Percentiles rank a stretch among this genome's conserved stretches.
Evolutionary conservation across 2,329 filamentous ascomycete species (phyloP).

Genomic region (Aspergillus viridinutans): DNA sequence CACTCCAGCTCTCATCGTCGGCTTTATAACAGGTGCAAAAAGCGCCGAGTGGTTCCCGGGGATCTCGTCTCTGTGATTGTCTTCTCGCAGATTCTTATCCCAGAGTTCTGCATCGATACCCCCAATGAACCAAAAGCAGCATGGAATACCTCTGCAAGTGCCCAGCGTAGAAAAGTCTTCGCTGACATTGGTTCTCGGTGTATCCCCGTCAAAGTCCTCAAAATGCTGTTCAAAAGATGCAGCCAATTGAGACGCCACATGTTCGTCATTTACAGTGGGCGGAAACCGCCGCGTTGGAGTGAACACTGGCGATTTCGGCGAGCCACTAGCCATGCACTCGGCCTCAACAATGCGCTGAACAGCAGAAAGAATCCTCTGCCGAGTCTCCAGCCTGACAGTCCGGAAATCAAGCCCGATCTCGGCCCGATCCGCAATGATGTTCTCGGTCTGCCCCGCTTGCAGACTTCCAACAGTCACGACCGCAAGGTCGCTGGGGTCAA

Average conservation of each 20-base stretch:
- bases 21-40: slow-evolving; percentile 57
- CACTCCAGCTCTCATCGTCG: slow-evolving; percentile 52
- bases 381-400: slow-evolving; percentile 43
- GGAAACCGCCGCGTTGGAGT: slow-evolving; percentile 50
- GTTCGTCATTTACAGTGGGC: slow-evolving; percentile 50
- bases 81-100: slow-evolving; percentile 49
- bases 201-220: slow-evolving; percentile 31
- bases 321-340: slow-evolving; percentile 50
- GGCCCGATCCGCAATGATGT: slow-evolving; percentile 55
- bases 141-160: slow-evolving; percentile 47
- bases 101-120: slow-evolving; percentile 49
- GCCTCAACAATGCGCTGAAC: slow-evolving; percentile 55
- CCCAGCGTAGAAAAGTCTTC: slow-evolving; percentile 60
- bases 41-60: slow-evolving; percentile 57
- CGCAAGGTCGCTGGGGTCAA: slow-evolving; percentile 49
- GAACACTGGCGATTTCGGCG: slow-evolving; percentile 46
- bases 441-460: slow-evolving; percentile 58
- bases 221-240: slow-evolving; percentile 48
- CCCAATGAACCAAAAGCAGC: slow-evolving; percentile 55
- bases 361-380: slow-evolving; percentile 45
- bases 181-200: slow-evolving; percentile 35
- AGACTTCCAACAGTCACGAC: slow-evolving; percentile 58
- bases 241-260: slow-evolving; percentile 42
- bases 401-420: slow-evolving; percentile 55
- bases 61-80: slow-evolving; percentile 43